Conservation (phyloP, 129 eudicot species). For the Artemisia annua region DNA sequence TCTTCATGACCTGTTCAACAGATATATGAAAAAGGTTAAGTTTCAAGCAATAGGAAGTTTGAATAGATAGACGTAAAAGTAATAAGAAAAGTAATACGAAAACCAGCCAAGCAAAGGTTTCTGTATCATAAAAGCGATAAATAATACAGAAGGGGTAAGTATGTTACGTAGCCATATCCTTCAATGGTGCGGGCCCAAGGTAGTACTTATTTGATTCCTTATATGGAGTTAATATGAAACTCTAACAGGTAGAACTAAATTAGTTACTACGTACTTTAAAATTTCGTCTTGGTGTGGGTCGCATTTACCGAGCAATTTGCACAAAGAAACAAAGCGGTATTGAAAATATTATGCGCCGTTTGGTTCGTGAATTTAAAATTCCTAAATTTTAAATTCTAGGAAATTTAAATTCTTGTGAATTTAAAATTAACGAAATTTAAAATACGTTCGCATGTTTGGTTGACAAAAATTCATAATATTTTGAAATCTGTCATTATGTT, state of each 20-base stretch:
- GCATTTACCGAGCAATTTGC: neutral
- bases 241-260: constrained; percentile 9
- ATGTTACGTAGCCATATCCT: constrained; percentile 80
- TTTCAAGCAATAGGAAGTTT: too few relatives aligned
- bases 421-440: too few relatives aligned
- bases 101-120: neutral
- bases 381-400: too few relatives aligned
- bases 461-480: too few relatives aligned
- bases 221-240: too few relatives aligned
- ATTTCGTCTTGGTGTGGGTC: neutral
- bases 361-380: too few relatives aligned
- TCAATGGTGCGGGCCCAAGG: constrained; percentile 94
- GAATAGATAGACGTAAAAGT: constrained; percentile 2
- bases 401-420: too few relatives aligned
- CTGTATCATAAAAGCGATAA: neutral
- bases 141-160: neutral
- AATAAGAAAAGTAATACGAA: neutral
- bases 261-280: neutral
- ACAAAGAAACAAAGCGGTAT: neutral
- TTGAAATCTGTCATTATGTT: too few relatives aligned
- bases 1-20: constrained; percentile 78
- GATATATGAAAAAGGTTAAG: neutral
- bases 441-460: too few relatives aligned
- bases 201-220: too few relatives aligned
- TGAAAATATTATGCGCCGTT: too few relatives aligned